A percentile compares a stretch with the other conserved stretches of the same genome.
These are phyloP conservation scores for Oenanthe sinensis DNA, from an alignment of 129 eudicot species.

Conservation along the genomic window DNA sequence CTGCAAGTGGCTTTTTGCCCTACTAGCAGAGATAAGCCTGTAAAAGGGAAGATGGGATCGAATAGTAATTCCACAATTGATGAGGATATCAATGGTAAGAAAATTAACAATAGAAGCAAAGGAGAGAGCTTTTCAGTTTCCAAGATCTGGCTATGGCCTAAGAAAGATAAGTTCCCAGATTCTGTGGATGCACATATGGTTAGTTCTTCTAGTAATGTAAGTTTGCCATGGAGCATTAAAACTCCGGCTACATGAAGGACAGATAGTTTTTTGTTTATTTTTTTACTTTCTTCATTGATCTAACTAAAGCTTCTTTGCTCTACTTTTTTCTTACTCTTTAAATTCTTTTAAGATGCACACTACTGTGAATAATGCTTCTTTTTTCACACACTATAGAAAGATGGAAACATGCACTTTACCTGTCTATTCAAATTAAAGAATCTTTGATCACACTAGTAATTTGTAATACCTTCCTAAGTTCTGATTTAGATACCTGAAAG, in stretches of 20 bases:
- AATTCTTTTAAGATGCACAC: neutral
- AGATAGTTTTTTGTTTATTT: neutral
- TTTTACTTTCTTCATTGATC: slow-evolving; percentile 3
- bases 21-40: slow-evolving; percentile 30
- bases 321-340: neutral
- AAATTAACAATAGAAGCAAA: slow-evolving; percentile 57
- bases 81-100: slow-evolving; percentile 65
- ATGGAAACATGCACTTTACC: neutral
- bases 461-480: neutral
- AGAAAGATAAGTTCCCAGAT: slow-evolving; percentile 55
- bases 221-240: slow-evolving; percentile 44
- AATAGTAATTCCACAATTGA: slow-evolving; percentile 32
- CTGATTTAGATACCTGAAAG: too few species aligned
- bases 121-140: slow-evolving; percentile 97
- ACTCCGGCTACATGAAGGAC: slow-evolving; percentile 15
- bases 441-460: neutral
- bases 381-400: neutral
- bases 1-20: slow-evolving; percentile 67
- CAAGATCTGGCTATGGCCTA: slow-evolving; percentile 97
- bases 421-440: slow-evolving; percentile 3
- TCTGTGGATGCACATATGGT: slow-evolving; percentile 40
- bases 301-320: slow-evolving; percentile 3
- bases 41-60: slow-evolving; percentile 36
- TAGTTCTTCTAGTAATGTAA: slow-evolving; percentile 46
- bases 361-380: slow-evolving; percentile 6